Conservation (phyloP, 2,329 filamentous ascomycete genomes). For the Sordariomycetes sp. region DNA sequence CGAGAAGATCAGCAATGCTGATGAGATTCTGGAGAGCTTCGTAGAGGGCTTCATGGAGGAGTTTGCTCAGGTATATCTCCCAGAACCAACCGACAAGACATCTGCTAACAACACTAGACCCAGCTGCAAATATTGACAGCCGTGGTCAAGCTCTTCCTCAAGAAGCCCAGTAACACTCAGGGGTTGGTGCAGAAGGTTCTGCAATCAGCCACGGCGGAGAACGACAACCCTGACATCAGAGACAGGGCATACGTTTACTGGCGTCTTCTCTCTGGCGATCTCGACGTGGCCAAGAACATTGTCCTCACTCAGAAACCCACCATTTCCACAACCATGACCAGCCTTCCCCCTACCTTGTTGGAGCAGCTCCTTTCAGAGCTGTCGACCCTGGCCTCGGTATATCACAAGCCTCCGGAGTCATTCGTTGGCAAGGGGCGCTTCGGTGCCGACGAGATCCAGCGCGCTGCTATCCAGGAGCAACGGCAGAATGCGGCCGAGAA, state of each 20-base stretch:
- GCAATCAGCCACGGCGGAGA: slow-evolving; percentile 85
- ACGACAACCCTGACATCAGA: slow-evolving; percentile 94
- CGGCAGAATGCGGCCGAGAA: slow-evolving; percentile 87
- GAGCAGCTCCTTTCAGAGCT: slow-evolving; percentile 88
- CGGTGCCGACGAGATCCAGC: slow-evolving; percentile 88
- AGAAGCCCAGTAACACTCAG: slow-evolving; percentile 89
- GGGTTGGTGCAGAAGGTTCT: slow-evolving; percentile 89
- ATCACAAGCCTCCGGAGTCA: slow-evolving; percentile 97
- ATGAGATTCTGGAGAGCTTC: slow-evolving; percentile 83
- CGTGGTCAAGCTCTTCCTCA: slow-evolving; percentile 94
- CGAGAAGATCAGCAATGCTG: slow-evolving; percentile 98
- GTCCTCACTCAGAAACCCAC: slow-evolving; percentile 90
- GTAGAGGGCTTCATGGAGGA: slow-evolving; percentile 94
- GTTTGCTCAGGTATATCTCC: slow-evolving; percentile 68
- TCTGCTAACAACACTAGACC: no score
- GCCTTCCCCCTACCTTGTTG: slow-evolving; percentile 71
- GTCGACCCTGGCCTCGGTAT: slow-evolving; percentile 91
- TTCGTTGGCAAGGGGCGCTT: slow-evolving; percentile 94
- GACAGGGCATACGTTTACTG: slow-evolving; percentile 98
- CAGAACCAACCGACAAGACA: slow-evolving; percentile 28
- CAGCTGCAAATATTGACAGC: slow-evolving; percentile 96
- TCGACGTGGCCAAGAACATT: slow-evolving; percentile 85
- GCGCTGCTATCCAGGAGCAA: slow-evolving; percentile 93
- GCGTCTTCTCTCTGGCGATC: slow-evolving; percentile 87
- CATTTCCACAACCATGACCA: slow-evolving; percentile 89